Percentiles rank a stretch among this genome's conserved stretches.
Conservation (phyloP, 2,329 filamentous ascomycete species). For the Peltaster fructicola region DNA sequence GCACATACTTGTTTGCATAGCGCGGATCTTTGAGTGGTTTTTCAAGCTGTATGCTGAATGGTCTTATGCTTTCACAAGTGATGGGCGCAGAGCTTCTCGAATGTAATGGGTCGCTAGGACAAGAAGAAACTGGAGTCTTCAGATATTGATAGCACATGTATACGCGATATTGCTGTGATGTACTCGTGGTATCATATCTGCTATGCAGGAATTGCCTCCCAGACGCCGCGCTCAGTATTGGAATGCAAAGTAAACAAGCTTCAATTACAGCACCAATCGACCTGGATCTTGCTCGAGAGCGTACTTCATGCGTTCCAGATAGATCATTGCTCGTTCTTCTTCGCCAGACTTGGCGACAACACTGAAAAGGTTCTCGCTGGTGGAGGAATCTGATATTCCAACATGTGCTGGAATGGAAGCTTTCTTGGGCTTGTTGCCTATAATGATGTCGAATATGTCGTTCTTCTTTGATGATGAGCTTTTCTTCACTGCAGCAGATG, state of each 20-base stretch:
- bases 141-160: too few relatives aligned
- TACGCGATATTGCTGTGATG: too few relatives aligned
- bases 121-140: too few relatives aligned
- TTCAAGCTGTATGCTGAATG: too few relatives aligned
- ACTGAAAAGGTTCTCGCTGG: conserved; percentile 60
- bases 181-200: too few relatives aligned
- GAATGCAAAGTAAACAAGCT: conserved; percentile 1
- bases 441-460: conserved; percentile 73
- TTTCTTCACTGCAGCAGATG: conserved; percentile 19
- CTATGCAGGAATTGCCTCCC: too few relatives aligned
- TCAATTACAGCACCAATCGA: conserved; percentile 41
- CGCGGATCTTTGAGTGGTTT: too few relatives aligned
- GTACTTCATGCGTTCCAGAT: conserved; percentile 71
- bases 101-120: too few relatives aligned
- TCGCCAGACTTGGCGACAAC: conserved; percentile 64
- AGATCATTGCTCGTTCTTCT: conserved; percentile 62
- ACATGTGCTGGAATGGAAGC: conserved; percentile 8
- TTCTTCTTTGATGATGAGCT: conserved; percentile 27
- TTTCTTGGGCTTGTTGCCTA: conserved; percentile 26
- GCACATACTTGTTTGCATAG: too few relatives aligned
- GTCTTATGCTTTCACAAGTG: too few relatives aligned
- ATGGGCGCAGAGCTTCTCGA: too few relatives aligned
- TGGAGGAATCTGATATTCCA: conserved; percentile 13
- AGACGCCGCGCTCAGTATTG: too few relatives aligned
- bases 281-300: conserved; percentile 69